A percentile compares a stretch with the other conserved stretches of the same genome.
These are phyloP conservation scores for Gomphus bonarii DNA, from an alignment of 1,284 basidiomycete species.

Conservation along the genomic window DNA sequence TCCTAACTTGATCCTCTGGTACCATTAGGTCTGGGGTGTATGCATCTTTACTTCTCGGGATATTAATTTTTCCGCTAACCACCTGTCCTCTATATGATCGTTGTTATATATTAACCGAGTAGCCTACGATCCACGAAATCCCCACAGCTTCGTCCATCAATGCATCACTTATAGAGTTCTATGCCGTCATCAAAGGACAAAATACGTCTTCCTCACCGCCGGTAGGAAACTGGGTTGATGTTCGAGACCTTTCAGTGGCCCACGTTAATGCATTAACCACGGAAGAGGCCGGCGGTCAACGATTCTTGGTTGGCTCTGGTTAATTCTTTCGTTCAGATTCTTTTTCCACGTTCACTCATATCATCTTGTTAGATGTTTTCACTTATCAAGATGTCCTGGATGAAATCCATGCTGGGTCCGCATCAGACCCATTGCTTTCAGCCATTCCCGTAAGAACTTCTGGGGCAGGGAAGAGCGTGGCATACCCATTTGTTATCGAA, in stretches of 20 bases:
- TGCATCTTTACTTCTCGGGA: not conserved
- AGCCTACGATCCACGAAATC: conserved; percentile 25
- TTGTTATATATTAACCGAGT: not conserved
- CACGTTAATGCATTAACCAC: conserved; percentile 40
- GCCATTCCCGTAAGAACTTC: conserved; percentile 22
- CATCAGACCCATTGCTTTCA: conserved; percentile 19
- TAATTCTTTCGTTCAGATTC: conserved; percentile 6
- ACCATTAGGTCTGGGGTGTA: conserved; percentile 8
- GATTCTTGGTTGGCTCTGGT: conserved; percentile 33
- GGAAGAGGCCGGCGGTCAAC: conserved; percentile 38
- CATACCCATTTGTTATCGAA: conserved; percentile 22
- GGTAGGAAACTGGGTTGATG: conserved; percentile 40
- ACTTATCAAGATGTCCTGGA: conserved; percentile 23
- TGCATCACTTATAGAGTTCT: conserved; percentile 19
- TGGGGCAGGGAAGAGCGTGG: conserved; percentile 20
- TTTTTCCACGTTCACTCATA: not conserved
- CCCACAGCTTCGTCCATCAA: conserved; percentile 18
- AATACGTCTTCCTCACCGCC: conserved; percentile 10
- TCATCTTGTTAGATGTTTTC: conserved; percentile 11
- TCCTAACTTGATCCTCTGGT: not conserved
- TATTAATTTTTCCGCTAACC: not conserved
- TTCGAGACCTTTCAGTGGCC: conserved; percentile 44
- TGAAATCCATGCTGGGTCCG: conserved; percentile 18
- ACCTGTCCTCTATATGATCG: not conserved
- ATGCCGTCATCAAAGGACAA: conserved; percentile 17